phyloP scores from a whole-genome alignment of 1,284 basidiomycete genomes.

The Cerrena zonata region DNA sequence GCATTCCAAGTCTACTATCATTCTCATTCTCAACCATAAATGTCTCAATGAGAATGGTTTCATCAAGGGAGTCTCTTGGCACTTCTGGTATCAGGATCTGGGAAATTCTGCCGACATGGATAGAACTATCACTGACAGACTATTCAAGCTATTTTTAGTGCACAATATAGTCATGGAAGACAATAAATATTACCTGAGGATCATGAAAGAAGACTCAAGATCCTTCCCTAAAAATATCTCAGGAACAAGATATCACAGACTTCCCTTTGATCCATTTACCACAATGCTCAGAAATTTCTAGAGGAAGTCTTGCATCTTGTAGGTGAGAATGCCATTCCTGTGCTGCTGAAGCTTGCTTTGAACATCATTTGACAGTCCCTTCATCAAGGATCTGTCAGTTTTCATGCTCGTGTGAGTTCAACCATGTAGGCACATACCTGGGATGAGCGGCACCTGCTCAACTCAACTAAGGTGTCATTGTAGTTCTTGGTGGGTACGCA shows the following conservation, averaged over 20 bases:
- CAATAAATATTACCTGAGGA: background rate
- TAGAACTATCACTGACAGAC: background rate
- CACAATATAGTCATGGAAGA: background rate
- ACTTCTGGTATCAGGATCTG: background rate
- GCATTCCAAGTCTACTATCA: slow-evolving; percentile 10
- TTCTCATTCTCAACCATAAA: background rate
- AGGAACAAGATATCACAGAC: slow-evolving; percentile 9
- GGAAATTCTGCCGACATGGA: background rate
- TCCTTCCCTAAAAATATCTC: slow-evolving; percentile 13
- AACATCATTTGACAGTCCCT: slow-evolving; percentile 5
- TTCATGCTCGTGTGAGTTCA: background rate
- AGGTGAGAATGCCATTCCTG: background rate
- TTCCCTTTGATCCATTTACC: slow-evolving; percentile 6
- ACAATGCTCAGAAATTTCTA: background rate
- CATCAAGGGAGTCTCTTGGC: background rate
- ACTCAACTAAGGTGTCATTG: slow-evolving; percentile 17
- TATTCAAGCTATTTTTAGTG: background rate
- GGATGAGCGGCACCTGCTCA: background rate
- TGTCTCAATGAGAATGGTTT: slow-evolving; percentile 6
- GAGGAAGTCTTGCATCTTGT: background rate
- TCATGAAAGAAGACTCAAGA: slow-evolving; percentile 17
- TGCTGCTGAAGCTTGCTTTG: background rate
- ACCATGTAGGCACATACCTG: slow-evolving; percentile 4
- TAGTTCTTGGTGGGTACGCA: slow-evolving; percentile 10
- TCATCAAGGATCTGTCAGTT: background rate